A percentile compares a stretch with the other conserved stretches of the same genome.
These are phyloP conservation scores for Vaucheria bursata DNA, from an alignment of 352 stramenopile species.

Conservation along the genomic window DNA sequence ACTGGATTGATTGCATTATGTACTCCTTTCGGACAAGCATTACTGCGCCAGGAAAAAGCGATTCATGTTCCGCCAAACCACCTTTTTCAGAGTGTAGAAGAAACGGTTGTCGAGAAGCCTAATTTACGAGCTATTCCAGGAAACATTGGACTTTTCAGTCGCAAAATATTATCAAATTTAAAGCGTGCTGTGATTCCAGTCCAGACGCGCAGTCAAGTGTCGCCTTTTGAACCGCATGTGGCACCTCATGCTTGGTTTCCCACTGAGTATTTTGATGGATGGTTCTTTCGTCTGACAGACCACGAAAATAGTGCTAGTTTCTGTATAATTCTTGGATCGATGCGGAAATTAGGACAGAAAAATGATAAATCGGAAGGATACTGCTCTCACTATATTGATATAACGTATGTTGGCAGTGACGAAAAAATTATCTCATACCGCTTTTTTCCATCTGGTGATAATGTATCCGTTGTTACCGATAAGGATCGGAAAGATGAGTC, in stretches of 20 bases:
- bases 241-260: neutral
- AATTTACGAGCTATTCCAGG: no score
- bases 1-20: no score
- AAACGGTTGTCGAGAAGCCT: no score
- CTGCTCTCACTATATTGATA: neutral
- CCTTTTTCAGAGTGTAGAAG: no score
- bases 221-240: neutral
- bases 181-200: neutral
- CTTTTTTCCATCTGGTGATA: no score
- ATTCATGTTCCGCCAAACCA: no score
- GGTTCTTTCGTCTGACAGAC: neutral
- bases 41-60: no score
- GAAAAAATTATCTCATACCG: neutral
- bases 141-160: no score
- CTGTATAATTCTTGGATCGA: conserved; percentile 2
- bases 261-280: neutral
- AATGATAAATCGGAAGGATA: neutral
- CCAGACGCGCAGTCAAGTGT: neutral
- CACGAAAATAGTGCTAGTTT: conserved; percentile 6
- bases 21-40: neutral
- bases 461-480: no score
- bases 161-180: neutral
- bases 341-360: neutral
- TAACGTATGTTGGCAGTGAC: neutral
- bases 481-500: no score